Conservation (phyloP, 176 grass and related monocot genomes). For the Eragrostis nindensis region DNA sequence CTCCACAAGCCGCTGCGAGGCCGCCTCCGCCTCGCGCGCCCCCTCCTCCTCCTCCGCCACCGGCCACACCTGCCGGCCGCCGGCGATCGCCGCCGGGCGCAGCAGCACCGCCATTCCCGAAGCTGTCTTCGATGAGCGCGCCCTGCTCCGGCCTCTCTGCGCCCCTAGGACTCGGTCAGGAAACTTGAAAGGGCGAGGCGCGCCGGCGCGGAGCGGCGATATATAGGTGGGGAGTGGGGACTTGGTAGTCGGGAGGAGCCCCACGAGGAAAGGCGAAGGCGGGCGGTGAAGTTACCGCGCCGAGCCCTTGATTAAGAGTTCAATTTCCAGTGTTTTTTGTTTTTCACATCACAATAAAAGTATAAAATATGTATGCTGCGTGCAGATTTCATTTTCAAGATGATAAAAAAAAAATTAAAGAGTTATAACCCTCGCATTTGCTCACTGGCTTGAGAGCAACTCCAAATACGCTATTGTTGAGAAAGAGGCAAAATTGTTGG, state of each 20-base stretch:
- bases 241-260: neutral
- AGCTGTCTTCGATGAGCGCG: neutral
- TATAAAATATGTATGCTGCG: too few species aligned
- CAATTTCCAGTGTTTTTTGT: too few species aligned
- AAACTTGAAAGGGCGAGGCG: constrained; percentile 75
- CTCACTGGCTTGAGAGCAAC: too few species aligned
- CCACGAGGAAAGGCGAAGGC: neutral
- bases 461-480: too few species aligned
- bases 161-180: constrained; percentile 11
- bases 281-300: constrained; percentile 48
- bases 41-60: constrained; percentile 53
- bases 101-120: constrained; percentile 72
- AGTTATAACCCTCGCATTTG: too few species aligned
- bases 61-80: constrained; percentile 80
- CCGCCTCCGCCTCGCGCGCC: constrained; percentile 45
- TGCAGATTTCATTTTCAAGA: too few species aligned
- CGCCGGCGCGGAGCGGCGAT: constrained; percentile 46
- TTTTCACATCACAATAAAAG: too few species aligned
- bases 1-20: constrained; percentile 87
- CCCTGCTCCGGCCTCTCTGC: constrained; percentile 8
- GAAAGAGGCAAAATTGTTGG: too few species aligned
- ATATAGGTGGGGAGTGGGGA: constrained; percentile 49
- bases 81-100: constrained; percentile 55
- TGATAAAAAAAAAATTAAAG: too few species aligned
- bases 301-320: too few species aligned